Base-by-base conservation (phyloP, 768 basidiomycete genomes). In the Paxillus ammoniavirescens region DNA sequence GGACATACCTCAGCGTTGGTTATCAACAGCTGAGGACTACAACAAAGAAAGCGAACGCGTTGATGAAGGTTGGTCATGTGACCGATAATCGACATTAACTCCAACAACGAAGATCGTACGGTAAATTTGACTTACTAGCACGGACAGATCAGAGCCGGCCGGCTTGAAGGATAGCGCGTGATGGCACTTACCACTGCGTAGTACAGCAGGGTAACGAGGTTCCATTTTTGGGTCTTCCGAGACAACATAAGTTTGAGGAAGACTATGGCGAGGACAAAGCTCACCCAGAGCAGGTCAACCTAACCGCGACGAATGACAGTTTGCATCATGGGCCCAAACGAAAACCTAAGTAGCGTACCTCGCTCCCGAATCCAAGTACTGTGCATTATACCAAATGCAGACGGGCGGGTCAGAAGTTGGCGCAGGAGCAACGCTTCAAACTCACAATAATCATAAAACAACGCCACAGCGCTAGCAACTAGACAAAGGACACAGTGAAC, bases 231-330 rank as follows among this genome's bases (percentile, higher is more conserved):
- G 26, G 48, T 41, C 62, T 64, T 56, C n/a, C n/a, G n/a, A n/a
- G n/a, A 37, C 37, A n/a, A 31, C 4, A 13, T 54, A 23, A 49
- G 33, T 40, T 9, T 17, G 21, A 23, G 18, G 5, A 42, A 26
- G 38, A 14, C 18, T n/a, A n/a, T 4, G 17, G 13, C 6, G 9
- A 36, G 6, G 46, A 40, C 0, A 26, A n/a, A 4, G n/a, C 50
- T 10, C 33, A 60, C 62, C 62, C 62, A 63, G 36, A 63, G 56
- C 3, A 63, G 36, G 2, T 63, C 53, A 10, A 63, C 52, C 62
- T 63, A 28, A 48, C 37, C 17, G 5, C 17, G 45, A 44, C 2
- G 14, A 37, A 40, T 49, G 28, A 53, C 14, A 8, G 4, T 18
- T 7, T 15, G n/a, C 10, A 15, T 52, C 26, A 6, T 13, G 9